Conservation (phyloP, 768 basidiomycete species). For the Peribolospora baueri region DNA sequence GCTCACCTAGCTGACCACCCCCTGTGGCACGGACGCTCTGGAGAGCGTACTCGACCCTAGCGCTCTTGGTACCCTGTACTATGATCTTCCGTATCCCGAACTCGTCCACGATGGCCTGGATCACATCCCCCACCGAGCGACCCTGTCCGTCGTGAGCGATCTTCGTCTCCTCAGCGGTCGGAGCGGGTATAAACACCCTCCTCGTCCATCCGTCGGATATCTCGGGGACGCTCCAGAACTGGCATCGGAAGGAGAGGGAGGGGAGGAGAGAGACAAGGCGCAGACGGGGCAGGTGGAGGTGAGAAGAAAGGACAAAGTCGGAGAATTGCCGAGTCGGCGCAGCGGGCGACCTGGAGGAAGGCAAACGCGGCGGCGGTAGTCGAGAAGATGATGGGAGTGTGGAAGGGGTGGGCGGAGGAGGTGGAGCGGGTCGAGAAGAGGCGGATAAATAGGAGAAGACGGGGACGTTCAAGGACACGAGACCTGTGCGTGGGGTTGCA, state of each 20-base stretch:
- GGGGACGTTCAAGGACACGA: background rate
- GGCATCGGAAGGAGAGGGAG: conserved; percentile 28
- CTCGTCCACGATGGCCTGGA: conserved; percentile 32
- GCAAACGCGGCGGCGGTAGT: conserved; percentile 29
- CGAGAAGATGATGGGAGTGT: conserved; percentile 28
- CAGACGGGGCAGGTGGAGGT: conserved; percentile 39
- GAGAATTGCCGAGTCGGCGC: conserved; percentile 35
- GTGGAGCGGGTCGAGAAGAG: background rate
- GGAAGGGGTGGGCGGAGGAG: conserved; percentile 5
- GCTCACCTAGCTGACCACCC: conserved; percentile 30
- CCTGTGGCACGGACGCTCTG: conserved; percentile 41
- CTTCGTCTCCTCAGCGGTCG: conserved; percentile 25
- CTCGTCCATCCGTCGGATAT: conserved; percentile 47
- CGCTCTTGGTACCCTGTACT: conserved; percentile 42
- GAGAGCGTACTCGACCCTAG: conserved; percentile 43
- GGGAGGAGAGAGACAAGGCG: conserved; percentile 50
- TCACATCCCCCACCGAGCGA: conserved; percentile 28
- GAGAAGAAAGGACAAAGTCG: conserved; percentile 41
- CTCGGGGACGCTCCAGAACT: conserved; percentile 47
- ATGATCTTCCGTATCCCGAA: conserved; percentile 39
- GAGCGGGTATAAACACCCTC: conserved; percentile 30
- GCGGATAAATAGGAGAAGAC: background rate
- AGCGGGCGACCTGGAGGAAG: conserved; percentile 19
- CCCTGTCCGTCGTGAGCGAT: no score
- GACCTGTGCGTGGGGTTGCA: no score